Percentiles rank a stretch among this genome's conserved stretches.
phyloP scores from a whole-genome alignment of 2,329 filamentous ascomycete genomes.

The Hypoxylon sp. region DNA sequence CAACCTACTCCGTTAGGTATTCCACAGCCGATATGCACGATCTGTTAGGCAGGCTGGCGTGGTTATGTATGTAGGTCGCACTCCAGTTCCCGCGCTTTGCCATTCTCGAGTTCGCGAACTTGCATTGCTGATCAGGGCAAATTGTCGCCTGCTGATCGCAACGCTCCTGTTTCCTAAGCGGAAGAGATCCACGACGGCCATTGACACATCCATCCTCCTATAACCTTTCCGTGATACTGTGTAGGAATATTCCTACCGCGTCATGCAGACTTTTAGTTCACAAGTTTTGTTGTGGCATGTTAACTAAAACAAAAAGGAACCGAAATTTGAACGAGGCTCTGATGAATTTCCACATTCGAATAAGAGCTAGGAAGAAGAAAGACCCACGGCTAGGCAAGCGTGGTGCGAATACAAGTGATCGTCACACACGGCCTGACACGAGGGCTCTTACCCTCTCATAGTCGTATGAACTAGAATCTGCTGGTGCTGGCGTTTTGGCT shows the following conservation, averaged over 20 bases:
- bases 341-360: conserved; percentile 36
- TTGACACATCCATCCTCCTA: conserved; percentile 11
- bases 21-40: conserved; percentile 28
- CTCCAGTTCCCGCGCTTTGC: conserved; percentile 24
- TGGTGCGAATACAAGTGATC: conserved; percentile 30
- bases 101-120: conserved; percentile 28
- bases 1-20: conserved; percentile 42
- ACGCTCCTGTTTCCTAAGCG: conserved; percentile 27
- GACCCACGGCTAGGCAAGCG: conserved; percentile 20
- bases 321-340: conserved; percentile 41
- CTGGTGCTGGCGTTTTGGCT: conserved; percentile 24
- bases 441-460: conserved; percentile 28
- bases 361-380: conserved; percentile 24
- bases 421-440: conserved; percentile 32
- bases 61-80: conserved; percentile 15
- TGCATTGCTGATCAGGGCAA: conserved; percentile 42
- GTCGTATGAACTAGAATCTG: conserved; percentile 20
- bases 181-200: conserved; percentile 39
- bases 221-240: conserved; percentile 25
- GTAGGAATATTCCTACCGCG: conserved; percentile 23
- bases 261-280: conserved; percentile 22
- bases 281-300: conserved; percentile 26
- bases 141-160: conserved; percentile 35
- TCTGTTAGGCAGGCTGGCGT: conserved; percentile 39
- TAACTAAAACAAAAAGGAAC: conserved; percentile 26